phyloP scores from a whole-genome alignment of 2,329 filamentous ascomycete genomes.

The Sporothrix brunneoviolacea region DNA sequence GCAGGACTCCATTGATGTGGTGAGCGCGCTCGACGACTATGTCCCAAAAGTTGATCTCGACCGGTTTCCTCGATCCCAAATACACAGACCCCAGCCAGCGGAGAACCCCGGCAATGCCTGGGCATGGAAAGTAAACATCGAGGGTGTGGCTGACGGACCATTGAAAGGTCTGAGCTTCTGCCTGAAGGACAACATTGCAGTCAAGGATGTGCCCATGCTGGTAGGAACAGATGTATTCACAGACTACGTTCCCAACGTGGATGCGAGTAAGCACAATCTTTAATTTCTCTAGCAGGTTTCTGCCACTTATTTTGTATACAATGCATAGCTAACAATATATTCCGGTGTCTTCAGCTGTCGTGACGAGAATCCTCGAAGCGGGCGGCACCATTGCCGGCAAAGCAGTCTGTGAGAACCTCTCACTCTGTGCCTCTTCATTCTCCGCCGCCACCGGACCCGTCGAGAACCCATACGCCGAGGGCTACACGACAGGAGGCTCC shows the following conservation, averaged over 20 bases:
- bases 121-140: slow-evolving; percentile 21
- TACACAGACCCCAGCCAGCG: slow-evolving; percentile 19
- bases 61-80: slow-evolving; percentile 8
- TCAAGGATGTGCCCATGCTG: slow-evolving; percentile 53
- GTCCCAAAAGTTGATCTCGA: slow-evolving; percentile 15
- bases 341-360: too few species aligned
- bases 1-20: slow-evolving; percentile 17
- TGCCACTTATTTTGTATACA: too few species aligned
- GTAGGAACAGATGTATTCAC: slow-evolving; percentile 41
- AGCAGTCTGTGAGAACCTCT: slow-evolving; percentile 62
- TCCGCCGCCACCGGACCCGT: slow-evolving; percentile 69
- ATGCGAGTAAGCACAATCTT: too few species aligned
- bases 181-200: slow-evolving; percentile 68
- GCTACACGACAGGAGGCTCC: slow-evolving; percentile 70
- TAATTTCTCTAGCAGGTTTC: too few species aligned
- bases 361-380: slow-evolving; percentile 40
- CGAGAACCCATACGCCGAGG: slow-evolving; percentile 62
- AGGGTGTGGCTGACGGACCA: slow-evolving; percentile 32
- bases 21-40: slow-evolving; percentile 25
- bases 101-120: slow-evolving; percentile 28
- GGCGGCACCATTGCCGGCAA: slow-evolving; percentile 66
- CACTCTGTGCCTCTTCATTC: slow-evolving; percentile 48
- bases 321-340: too few species aligned
- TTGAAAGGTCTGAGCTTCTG: slow-evolving; percentile 67
- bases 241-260: slow-evolving; percentile 52